Evolutionary conservation across 768 basidiomycete genomes (phyloP), one percentile per base, ranked within the genome.

Genomic region (Trametes gibbosa): DNA sequence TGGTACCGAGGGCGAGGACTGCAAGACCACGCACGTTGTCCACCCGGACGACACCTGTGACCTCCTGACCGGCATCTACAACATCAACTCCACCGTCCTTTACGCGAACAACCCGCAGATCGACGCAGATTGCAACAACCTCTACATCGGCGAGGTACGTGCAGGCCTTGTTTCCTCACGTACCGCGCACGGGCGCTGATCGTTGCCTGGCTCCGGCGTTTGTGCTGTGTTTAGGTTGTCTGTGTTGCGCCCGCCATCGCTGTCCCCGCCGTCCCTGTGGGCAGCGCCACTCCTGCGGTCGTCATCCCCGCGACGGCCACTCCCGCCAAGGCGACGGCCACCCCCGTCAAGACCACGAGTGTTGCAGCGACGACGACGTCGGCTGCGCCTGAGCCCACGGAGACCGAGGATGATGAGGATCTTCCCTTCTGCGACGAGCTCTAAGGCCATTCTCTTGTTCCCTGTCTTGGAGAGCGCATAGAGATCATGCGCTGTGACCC

Each of bases 91-190:
- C 24, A 82, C 82, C 37, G 76, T 84, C 5, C 75, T 93, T 29
- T 75, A 70, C 68, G 16, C 63, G 58, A 91, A 92, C 82, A 93
- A 93, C 81, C 90, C 89, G 19, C 85, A 90, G 71, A 77, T 92
- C 64, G 62, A 83, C 65, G 2, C 46, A 0, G 74, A 69, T 0
- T 88, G 84, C 72, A 73, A 64, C 63, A 91, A 91, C 76, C 76
- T 92, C 70, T 90, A 90, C 73, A 68, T 87, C 57, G 89, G 85
- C 67, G 86, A 91, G 82, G 90, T 90, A 50, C 55, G 79, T 75
- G n/a, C 17, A 25, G 4, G 9, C 13, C 50, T 2, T 46, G 14
- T 42, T 41, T 47, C 27, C 10, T 2, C 17, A 19, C 19, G 50
- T 43, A 12, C 12, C 43, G 19, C 13, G 40, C 13, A 21, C 16